Base-by-base conservation (phyloP, 345 rosid species). In the Arabidopsis arenosa region DNA sequence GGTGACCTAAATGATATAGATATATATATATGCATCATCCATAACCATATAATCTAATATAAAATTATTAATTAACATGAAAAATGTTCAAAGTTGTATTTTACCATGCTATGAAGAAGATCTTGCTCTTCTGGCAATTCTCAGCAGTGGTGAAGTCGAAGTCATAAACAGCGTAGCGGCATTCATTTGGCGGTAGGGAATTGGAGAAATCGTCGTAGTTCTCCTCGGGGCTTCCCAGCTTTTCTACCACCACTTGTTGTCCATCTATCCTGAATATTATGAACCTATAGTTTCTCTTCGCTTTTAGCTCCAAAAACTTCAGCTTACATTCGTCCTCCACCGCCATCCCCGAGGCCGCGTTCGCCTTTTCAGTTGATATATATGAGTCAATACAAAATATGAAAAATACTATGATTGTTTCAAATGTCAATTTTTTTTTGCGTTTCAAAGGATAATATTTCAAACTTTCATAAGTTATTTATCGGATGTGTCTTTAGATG, bases 71-170 rank as follows among this genome's bases (percentile, higher is more conserved):
- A 28, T 17, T 59, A 21, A 28, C 26, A 58, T 72, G 48, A 5
- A 63, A 63, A 35, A 56, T 63, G 15, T 89, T 63, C 48, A 43
- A 63, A 43, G 36, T 23, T 40, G 35, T 47, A 55, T 37, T 37
- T 57, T 75, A 92, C 98, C 98, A 94, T 15, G 98, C 98, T 21
- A 94, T 82, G 90, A 94, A 94, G 88, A 92, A 90, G 70, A 94
- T 94, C 81, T 94, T 94, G 97, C 96, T 91, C 83, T 90, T 94
- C 90, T 94, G 98, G 87, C 95, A 89, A 68, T 94, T 87, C 84
- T 94, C 98, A 32, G 63, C 47, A 40, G 97, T 94, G 49, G 75
- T 86, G 89, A 86, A 94, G 58, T 94, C 97, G 7, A 92, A 90
- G 66, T 94, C 98, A 43, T 63, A 94, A 76, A 94, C 98, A 18